phyloP scores from a whole-genome alignment of 306 rosid species.

The Neltuma alba region DNA sequence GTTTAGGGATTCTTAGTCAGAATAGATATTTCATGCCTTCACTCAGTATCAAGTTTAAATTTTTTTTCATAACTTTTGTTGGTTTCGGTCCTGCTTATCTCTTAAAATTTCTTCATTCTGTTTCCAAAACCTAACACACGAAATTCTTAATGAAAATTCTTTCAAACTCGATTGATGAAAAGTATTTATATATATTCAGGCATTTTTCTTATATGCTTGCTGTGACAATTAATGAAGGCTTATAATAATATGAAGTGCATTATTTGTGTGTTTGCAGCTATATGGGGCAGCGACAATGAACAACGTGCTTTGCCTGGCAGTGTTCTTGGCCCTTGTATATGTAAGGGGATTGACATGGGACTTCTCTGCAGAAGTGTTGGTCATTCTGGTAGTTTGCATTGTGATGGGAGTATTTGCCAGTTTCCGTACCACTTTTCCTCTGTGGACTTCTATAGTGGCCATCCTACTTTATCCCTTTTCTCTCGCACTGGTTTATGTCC shows the following conservation, averaged over 20 bases:
- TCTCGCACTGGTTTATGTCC: slow-evolving; percentile 80
- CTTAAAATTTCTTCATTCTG: neutral
- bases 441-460: slow-evolving; percentile 84
- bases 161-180: neutral
- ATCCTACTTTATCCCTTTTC: slow-evolving; percentile 88
- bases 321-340: slow-evolving; percentile 87
- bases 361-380: slow-evolving; percentile 87
- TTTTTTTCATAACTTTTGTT: neutral
- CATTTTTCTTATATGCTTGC: neutral
- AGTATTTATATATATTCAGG: too few relatives aligned
- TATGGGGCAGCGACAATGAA: slow-evolving; percentile 97
- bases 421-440: slow-evolving; percentile 82
- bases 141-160: too few relatives aligned
- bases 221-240: slow-evolving; percentile 1
- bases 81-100: neutral
- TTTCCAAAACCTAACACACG: too few relatives aligned
- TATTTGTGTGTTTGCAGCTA: slow-evolving; percentile 53
- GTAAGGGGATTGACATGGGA: slow-evolving; percentile 81
- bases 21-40: too few relatives aligned
- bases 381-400: slow-evolving; percentile 73
- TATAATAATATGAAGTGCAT: neutral
- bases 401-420: slow-evolving; percentile 77
- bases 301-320: slow-evolving; percentile 85
- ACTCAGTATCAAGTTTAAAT: neutral
- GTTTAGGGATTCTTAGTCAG: too few relatives aligned